A percentile compares a stretch with the other conserved stretches of the same genome.
phyloP scores from a whole-genome alignment of 805 yeast species.

The Wickerhamiella azymoides region DNA sequence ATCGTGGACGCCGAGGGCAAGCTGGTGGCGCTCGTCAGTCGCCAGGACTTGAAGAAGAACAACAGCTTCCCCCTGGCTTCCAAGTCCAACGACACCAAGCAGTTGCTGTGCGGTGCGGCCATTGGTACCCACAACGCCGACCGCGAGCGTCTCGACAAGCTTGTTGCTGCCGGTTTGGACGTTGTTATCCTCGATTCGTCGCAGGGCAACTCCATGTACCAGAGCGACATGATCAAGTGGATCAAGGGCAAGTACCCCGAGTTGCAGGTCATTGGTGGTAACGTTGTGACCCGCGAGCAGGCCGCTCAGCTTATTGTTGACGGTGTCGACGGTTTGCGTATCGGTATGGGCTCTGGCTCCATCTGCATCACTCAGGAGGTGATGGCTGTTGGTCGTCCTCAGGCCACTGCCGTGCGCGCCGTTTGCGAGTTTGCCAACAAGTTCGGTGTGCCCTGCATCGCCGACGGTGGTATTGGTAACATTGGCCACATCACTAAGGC shows the following conservation, averaged over 20 bases:
- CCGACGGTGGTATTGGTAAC: slow-evolving; percentile 98
- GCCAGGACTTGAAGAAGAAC: slow-evolving; percentile 95
- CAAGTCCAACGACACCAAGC: slow-evolving; percentile 84
- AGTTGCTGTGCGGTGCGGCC: slow-evolving; percentile 96
- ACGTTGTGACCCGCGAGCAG: slow-evolving; percentile 97
- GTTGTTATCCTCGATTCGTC: slow-evolving; percentile 92
- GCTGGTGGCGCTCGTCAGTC: slow-evolving; percentile 76
- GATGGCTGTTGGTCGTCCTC: slow-evolving; percentile 99
- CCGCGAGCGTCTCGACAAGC: slow-evolving; percentile 64
- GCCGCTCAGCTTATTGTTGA: slow-evolving; percentile 90
- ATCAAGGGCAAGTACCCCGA: slow-evolving; percentile 68
- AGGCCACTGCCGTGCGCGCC: slow-evolving; percentile 95
- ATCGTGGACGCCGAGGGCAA: slow-evolving; percentile 66
- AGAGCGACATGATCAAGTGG: slow-evolving; percentile 84
- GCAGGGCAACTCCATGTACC: slow-evolving; percentile 95
- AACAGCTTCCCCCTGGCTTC: slow-evolving; percentile 88
- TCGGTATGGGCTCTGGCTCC: slow-evolving; percentile 99
- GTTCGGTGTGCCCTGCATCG: slow-evolving; percentile 97
- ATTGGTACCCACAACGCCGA: slow-evolving; percentile 89
- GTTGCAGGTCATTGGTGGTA: slow-evolving; percentile 89
- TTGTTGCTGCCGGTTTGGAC: slow-evolving; percentile 93
- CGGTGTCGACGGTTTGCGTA: slow-evolving; percentile 96
- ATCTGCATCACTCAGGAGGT: slow-evolving; percentile 99
- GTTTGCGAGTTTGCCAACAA: slow-evolving; percentile 87
- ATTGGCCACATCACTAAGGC: slow-evolving; percentile 98